These are phyloP conservation scores for Laetiporus sulphureus DNA, from an alignment of 1,284 basidiomycete species.

Conservation along the genomic window DNA sequence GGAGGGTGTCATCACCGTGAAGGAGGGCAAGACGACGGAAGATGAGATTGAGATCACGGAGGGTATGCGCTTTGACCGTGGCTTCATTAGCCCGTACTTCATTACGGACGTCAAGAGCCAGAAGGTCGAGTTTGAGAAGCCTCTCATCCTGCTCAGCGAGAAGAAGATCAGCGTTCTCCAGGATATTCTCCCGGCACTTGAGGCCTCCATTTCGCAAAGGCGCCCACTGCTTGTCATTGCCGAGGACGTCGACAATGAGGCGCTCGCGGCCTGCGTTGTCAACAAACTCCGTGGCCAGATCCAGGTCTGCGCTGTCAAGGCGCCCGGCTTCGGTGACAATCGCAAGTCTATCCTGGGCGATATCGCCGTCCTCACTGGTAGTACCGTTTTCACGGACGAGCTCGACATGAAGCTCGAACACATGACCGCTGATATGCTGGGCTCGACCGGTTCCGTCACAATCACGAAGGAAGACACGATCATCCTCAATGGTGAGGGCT, in stretches of 20 bases:
- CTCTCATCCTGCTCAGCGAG: conserved; percentile 88
- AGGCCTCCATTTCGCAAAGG: conserved; percentile 86
- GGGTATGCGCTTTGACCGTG: conserved; percentile 99
- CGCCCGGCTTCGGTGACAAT: conserved; percentile 98
- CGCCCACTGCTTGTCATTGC: conserved; percentile 95
- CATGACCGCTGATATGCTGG: conserved; percentile 85
- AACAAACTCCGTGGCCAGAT: conserved; percentile 99
- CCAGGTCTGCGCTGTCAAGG: conserved; percentile 90
- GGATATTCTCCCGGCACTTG: conserved; percentile 93
- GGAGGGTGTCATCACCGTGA: conserved; percentile 99
- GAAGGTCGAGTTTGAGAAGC: conserved; percentile 97
- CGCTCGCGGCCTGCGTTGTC: conserved; percentile 93
- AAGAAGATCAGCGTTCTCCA: conserved; percentile 97
- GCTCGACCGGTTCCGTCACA: conserved; percentile 87
- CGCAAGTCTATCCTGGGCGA: conserved; percentile 97
- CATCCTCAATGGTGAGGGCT: conserved; percentile 88
- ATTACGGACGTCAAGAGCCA: conserved; percentile 98
- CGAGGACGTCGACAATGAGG: conserved; percentile 97
- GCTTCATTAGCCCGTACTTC: conserved; percentile 98
- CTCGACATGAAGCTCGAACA: conserved; percentile 97
- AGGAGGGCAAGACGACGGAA: conserved; percentile 96
- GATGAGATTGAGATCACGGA: conserved; percentile 99
- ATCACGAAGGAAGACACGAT: conserved; percentile 99
- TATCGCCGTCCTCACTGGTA: conserved; percentile 94
- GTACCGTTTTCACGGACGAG: conserved; percentile 97